Evolutionary conservation across 495 filamentous ascomycete species (phyloP).

Genomic region (Penicillium alfredii): DNA sequence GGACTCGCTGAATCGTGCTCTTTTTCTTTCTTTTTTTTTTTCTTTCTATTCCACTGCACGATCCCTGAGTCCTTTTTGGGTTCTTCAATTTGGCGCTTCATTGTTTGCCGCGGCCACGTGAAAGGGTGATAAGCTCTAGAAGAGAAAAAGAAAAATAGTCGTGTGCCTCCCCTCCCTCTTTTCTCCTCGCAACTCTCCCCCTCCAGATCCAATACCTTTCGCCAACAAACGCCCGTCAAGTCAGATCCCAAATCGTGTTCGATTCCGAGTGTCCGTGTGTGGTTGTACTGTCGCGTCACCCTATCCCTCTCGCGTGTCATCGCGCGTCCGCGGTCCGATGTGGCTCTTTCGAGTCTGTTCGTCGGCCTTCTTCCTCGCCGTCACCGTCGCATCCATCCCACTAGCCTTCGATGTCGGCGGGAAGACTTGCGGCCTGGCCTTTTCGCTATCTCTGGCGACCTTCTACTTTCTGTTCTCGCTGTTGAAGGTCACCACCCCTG

Average conservation of each 20-base stretch:
- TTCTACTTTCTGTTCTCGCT: conserved; percentile 89
- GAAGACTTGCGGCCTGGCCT: conserved; percentile 85
- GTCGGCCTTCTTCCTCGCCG: conserved; percentile 73
- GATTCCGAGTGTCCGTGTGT: too few relatives aligned
- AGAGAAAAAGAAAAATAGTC: conserved; percentile 16
- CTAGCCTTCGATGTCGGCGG: conserved; percentile 97
- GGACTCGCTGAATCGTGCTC: too few relatives aligned
- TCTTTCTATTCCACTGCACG: neutral
- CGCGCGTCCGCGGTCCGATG: conserved; percentile 35
- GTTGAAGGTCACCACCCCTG: conserved; percentile 75
- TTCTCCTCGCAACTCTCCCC: conserved; percentile 1
- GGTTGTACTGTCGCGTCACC: too few relatives aligned
- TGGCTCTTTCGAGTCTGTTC: conserved; percentile 69
- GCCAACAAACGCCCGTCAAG: neutral
- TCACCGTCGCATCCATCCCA: conserved; percentile 87
- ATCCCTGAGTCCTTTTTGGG: too few relatives aligned
- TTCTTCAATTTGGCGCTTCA: too few relatives aligned
- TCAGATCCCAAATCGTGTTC: too few relatives aligned
- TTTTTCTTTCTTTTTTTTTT: too few relatives aligned
- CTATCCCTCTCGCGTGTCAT: conserved; percentile 9
- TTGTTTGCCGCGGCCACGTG: conserved; percentile 17
- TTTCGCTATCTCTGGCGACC: conserved; percentile 74
- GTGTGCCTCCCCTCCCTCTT: conserved; percentile 12
- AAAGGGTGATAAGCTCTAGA: conserved; percentile 21
- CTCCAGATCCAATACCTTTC: conserved; percentile 3